Percentiles rank a stretch among this genome's conserved stretches.
phyloP scores from a whole-genome alignment of 495 filamentous ascomycete species.

The Trichodelitschia bisporula region DNA sequence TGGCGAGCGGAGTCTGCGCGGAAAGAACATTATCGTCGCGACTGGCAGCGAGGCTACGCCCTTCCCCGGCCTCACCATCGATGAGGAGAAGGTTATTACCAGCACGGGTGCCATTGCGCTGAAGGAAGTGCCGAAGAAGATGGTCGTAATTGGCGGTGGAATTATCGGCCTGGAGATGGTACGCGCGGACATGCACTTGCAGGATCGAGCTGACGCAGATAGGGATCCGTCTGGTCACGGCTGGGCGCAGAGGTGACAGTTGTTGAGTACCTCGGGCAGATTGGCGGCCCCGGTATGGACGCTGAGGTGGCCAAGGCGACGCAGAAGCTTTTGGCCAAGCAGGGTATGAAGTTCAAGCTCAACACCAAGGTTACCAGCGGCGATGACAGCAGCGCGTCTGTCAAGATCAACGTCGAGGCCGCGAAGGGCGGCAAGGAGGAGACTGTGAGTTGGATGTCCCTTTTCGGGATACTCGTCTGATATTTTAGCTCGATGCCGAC shows the following conservation, averaged over 20 bases:
- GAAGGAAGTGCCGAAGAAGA: conserved; percentile 79
- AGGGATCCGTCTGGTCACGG: conserved; percentile 89
- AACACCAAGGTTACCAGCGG: conserved; percentile 82
- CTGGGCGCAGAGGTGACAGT: conserved; percentile 87
- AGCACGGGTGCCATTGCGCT: conserved; percentile 86
- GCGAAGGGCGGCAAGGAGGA: conserved; percentile 92
- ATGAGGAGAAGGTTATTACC: conserved; percentile 91
- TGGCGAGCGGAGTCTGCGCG: conserved; percentile 59
- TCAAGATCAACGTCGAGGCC: conserved; percentile 68
- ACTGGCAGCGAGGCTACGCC: conserved; percentile 87
- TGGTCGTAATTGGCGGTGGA: conserved; percentile 93
- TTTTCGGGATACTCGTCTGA: no score
- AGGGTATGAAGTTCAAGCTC: conserved; percentile 96
- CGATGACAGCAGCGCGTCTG: conserved; percentile 46
- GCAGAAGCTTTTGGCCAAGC: conserved; percentile 85
- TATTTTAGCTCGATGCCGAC: conserved; percentile 58
- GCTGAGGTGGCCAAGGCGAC: conserved; percentile 73
- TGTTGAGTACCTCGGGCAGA: conserved; percentile 87
- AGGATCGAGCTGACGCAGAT: conserved; percentile 1
- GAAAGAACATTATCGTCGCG: conserved; percentile 94
- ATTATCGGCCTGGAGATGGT: conserved; percentile 99
- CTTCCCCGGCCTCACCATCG: conserved; percentile 85
- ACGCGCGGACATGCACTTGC: conserved; percentile 4
- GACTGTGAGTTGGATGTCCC: conserved; percentile 41
- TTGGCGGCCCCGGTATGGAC: conserved; percentile 96